Conservation (phyloP, 2,329 filamentous ascomycete genomes). For the Aspergillus tubingensis region DNA sequence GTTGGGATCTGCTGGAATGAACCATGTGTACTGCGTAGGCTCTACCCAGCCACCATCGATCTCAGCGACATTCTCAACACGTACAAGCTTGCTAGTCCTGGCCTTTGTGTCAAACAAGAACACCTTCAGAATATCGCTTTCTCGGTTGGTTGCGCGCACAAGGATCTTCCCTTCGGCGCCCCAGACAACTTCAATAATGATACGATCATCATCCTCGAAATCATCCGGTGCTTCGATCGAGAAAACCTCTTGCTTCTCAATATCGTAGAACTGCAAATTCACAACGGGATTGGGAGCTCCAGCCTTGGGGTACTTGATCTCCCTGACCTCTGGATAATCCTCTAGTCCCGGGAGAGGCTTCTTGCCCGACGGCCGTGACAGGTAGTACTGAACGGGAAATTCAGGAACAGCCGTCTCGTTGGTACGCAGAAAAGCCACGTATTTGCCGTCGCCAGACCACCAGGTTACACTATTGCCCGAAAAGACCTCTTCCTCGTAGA, state of each 20-base stretch:
- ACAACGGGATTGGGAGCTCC: slow-evolving; percentile 92
- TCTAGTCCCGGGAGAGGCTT: slow-evolving; percentile 71
- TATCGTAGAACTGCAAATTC: slow-evolving; percentile 83
- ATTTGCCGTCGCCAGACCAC: slow-evolving; percentile 91
- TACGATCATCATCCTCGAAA: slow-evolving; percentile 76
- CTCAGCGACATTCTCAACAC: slow-evolving; percentile 74
- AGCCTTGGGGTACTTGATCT: slow-evolving; percentile 97
- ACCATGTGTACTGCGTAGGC: slow-evolving; percentile 81
- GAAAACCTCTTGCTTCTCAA: slow-evolving; percentile 75
- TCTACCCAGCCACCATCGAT: slow-evolving; percentile 99
- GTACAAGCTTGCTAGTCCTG: slow-evolving; percentile 74
- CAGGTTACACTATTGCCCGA: slow-evolving; percentile 79
- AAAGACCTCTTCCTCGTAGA: slow-evolving; percentile 89
- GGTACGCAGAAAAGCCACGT: slow-evolving; percentile 86
- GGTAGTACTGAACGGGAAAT: slow-evolving; percentile 90
- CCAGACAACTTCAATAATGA: slow-evolving; percentile 94
- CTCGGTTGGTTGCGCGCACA: slow-evolving; percentile 88
- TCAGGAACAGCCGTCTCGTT: slow-evolving; percentile 91
- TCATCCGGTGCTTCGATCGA: slow-evolving; percentile 74
- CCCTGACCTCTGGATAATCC: slow-evolving; percentile 82
- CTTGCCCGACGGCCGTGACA: slow-evolving; percentile 79
- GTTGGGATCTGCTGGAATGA: slow-evolving; percentile 77
- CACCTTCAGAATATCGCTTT: slow-evolving; percentile 87
- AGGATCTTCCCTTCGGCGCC: slow-evolving; percentile 76
- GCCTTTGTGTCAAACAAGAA: slow-evolving; percentile 77